phyloP scores from a whole-genome alignment of 306 rosid species.

The peach (Prunus persica) region Prunus_persica_NCBIv2 NC_034009.1:14466501-14467000 shows the following conservation, averaged over 20 bases:
- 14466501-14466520: not conserved
- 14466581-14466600: conserved; percentile 21
- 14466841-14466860: not conserved
- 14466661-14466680: conserved; percentile 99
- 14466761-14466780: conserved; percentile 26
- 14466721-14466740: conserved; percentile 98
- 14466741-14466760: conserved; percentile 99
- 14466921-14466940: no score
- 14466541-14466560: not conserved
- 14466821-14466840: not conserved
- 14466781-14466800: not conserved
- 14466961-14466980: no score
- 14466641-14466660: conserved; percentile 96
- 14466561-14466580: not conserved
- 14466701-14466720: conserved; percentile 98
- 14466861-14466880: not conserved
- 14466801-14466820: not conserved
- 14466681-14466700: conserved; percentile 85
- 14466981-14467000: no score
- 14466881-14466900: not conserved
- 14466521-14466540: not conserved
- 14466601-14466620: conserved; percentile 59
- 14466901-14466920: no score
- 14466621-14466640: conserved; percentile 81
- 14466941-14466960: no score